Conservation (phyloP, 2,329 filamentous ascomycete genomes). For the Graphilbum fragrans region DNA sequence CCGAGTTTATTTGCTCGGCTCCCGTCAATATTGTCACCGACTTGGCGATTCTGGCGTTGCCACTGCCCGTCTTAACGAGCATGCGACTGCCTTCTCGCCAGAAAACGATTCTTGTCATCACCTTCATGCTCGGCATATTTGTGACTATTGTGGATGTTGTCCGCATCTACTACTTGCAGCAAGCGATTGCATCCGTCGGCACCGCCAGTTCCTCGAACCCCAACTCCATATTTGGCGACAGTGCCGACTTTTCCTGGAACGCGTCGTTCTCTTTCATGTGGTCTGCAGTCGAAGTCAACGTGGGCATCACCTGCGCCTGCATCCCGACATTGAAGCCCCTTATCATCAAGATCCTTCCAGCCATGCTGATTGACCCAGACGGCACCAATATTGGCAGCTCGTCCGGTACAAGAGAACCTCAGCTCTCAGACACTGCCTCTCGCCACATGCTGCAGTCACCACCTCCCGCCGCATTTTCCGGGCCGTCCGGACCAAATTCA, state of each 20-base stretch:
- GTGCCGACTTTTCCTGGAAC: slow-evolving; percentile 53
- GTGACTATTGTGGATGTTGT: slow-evolving; percentile 81
- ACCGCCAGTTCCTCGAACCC: slow-evolving; percentile 20
- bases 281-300: slow-evolving; percentile 83
- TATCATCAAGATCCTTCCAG: slow-evolving; percentile 50
- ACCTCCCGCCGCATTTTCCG: no score
- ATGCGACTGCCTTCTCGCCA: slow-evolving; percentile 79
- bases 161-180: slow-evolving; percentile 79
- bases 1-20: slow-evolving; percentile 60
- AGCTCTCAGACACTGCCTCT: no score
- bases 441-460: no score
- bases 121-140: slow-evolving; percentile 79
- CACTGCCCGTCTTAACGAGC: slow-evolving; percentile 75
- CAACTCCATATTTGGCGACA: slow-evolving; percentile 35
- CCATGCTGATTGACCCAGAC: slow-evolving; percentile 41
- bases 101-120: slow-evolving; percentile 76
- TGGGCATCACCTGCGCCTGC: slow-evolving; percentile 82
- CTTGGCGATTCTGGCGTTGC: slow-evolving; percentile 73
- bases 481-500: no score
- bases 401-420: slow-evolving; percentile 10
- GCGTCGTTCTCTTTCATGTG: slow-evolving; percentile 83
- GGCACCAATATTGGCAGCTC: slow-evolving; percentile 20
- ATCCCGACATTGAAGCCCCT: slow-evolving; percentile 88
- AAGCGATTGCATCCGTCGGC: slow-evolving; percentile 40
- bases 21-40: slow-evolving; percentile 90